Evolutionary conservation across 1,284 basidiomycete species (phyloP), one percentile per base, ranked within the genome.

Genomic region (Austroboletus rostrupii): DNA sequence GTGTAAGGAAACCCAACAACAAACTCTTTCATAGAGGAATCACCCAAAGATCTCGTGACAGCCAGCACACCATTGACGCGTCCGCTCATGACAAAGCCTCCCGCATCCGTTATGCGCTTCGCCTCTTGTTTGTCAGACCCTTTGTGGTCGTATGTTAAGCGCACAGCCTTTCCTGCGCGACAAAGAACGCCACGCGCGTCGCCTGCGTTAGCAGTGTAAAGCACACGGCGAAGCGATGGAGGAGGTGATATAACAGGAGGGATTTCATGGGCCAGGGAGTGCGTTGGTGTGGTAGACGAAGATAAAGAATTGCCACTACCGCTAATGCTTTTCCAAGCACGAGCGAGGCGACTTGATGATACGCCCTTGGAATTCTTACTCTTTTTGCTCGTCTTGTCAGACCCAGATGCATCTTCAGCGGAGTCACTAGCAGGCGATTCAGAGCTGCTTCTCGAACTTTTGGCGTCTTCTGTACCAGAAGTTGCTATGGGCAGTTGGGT

Each of bases 21-120:
- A 66, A 97, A 99, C 63, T 99, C 96, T 71, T 99, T 99, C 96
- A 99, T 99, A 8, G 93, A 91, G 0, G 92, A 90, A 67, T 99
- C 97, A 42, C 97, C 97, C 39, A 99, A 75, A 58, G 93, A 96
- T 45, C 97, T 80, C 16, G 97, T 99, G 17, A 99, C 97, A 10
- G 94, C 95, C 49, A 99, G 75, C 11, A 99, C 95, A 36, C 92
- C 95, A 61, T 98, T 98, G 31, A 99, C 97, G 11, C 97, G 85
- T 55, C 96, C 95, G 65, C 97, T 97, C 89, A 99, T 89, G 20
- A 99, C 95, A 63, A 98, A 99, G 0, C 97, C 97, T 16, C 97
- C 97, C 0, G 97, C 96, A 64, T 98, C 96, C 43, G 83, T 94
- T 68, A 99, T 99, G 14, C 97, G 83, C 72, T 97, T 97, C 17